These are phyloP conservation scores for Margaritispora aquatica DNA, from an alignment of 495 filamentous ascomycete genomes.

Conservation along the genomic window DNA sequence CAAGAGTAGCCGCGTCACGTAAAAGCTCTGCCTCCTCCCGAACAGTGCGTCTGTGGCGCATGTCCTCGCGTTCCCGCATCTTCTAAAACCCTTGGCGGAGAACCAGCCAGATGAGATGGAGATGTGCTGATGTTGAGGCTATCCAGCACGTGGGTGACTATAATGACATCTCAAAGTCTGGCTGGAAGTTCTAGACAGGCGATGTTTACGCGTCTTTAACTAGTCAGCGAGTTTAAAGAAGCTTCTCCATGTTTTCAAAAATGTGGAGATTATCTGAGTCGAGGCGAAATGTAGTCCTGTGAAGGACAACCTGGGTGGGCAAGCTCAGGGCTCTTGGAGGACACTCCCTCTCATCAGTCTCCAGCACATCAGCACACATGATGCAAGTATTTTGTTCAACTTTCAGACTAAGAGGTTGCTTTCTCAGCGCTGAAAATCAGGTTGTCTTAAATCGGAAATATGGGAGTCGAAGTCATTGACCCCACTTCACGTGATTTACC, in stretches of 20 bases:
- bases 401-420: neutral
- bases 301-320: no score
- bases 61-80: neutral
- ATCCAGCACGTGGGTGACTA: neutral
- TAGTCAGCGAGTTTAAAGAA: neutral
- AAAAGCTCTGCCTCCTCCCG: neutral
- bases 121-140: neutral
- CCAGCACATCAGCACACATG: neutral
- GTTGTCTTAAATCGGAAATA: neutral
- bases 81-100: conserved; percentile 2
- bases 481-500: neutral
- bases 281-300: neutral
- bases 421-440: no score
- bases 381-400: no score
- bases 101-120: neutral
- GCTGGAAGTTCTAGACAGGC: neutral
- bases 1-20: conserved; percentile 5
- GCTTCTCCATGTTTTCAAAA: neutral
- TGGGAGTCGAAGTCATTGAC: neutral
- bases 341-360: no score
- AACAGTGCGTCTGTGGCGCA: conserved; percentile 5
- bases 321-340: no score
- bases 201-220: neutral
- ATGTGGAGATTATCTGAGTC: neutral
- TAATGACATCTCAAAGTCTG: neutral